These are phyloP conservation scores for Carex cristatella DNA, from an alignment of 176 grass and related monocot species.

Conservation along the genomic window DNA sequence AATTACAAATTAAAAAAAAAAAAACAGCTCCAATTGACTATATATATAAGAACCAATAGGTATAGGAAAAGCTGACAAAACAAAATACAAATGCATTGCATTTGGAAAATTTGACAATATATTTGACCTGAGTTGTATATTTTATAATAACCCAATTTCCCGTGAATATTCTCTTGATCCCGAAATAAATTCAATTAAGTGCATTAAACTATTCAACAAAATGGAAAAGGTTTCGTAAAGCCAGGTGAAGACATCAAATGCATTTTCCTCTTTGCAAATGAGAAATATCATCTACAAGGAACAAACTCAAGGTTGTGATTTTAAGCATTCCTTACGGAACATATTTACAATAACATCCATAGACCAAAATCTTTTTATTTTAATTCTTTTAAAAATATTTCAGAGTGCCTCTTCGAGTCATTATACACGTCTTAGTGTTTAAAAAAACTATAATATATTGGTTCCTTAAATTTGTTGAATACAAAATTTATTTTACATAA, in stretches of 20 bases:
- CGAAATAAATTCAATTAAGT: neutral
- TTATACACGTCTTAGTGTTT: no score
- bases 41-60: neutral
- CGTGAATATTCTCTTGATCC: neutral
- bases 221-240: neutral
- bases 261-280: neutral
- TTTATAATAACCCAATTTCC: neutral
- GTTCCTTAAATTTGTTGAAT: no score
- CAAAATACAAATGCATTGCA: neutral
- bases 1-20: neutral
- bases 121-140: neutral
- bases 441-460: no score
- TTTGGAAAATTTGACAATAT: conserved; percentile 12
- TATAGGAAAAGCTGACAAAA: neutral
- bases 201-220: neutral
- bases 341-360: neutral
- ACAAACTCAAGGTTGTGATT: neutral
- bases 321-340: neutral
- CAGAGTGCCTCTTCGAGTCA: neutral
- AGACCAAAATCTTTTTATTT: neutral
- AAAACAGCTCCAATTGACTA: neutral
- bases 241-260: neutral
- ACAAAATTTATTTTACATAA: no score
- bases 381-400: neutral
- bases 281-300: neutral